Base-by-base conservation (phyloP, 805 yeast genomes). In the Deakozyma indianensis region DNA sequence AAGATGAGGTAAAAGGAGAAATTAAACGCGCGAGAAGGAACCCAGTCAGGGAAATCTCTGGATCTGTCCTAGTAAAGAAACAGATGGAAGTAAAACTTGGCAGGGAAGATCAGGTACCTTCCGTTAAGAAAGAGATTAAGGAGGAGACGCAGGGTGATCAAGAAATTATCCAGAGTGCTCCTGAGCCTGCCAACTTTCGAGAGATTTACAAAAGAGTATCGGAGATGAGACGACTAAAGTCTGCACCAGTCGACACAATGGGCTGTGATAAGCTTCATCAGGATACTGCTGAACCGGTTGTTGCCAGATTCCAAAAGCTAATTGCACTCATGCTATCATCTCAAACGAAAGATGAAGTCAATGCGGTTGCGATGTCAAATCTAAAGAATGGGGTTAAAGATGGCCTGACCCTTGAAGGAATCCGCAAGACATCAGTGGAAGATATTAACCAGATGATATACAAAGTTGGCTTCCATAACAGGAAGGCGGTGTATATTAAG, bases 311-410 rank as follows among this genome's bases (percentile, higher is more conserved):
- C 56, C 96, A 87, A 59, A 66, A 84, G 28, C 67, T 88, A 27
- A 69, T 87, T 0, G 78, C 95, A 2, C 68, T 88, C 44, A 83
- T 88, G 88, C 74, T 88, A 24, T 83, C 95, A 7, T 74, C 96
- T 0, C 96, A 88, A 53, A 88, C 97, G 1, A 87, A 83, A 57
- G 97, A 88, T 60, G 95, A 85, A 59, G 75, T 80, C 42, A 88
- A 85, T 49, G 82, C 70, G 45, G 72, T 71, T 38, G 94, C 92
- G 0, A 81, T 87, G 78, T 59, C 59, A 15, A 70, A 64, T 24
- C 64, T 90, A 50, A 78, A 83, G 43, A 53, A 56, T 29, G 66
- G 71, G 35, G 68, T 75, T 1, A 65, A 70, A 1, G 63, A 59
- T 2, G 60, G 59, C 18, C 57, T 66, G 24, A 57, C 56, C 4